phyloP scores from a whole-genome alignment of 176 grass and related monocot species.

The Paspalum vaginatum region DNA sequence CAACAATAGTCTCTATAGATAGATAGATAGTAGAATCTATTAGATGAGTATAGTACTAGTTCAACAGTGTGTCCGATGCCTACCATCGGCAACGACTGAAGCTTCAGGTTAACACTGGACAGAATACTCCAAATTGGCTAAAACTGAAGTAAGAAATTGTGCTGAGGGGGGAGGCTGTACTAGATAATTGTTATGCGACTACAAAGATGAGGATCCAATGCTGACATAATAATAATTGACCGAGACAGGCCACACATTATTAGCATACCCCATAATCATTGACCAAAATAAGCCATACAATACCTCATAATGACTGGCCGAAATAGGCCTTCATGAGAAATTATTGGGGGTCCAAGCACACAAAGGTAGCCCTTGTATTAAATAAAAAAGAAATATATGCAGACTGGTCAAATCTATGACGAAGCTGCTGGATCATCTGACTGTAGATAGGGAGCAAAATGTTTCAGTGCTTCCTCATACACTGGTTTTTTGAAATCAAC shows the following conservation, averaged over 20 bases:
- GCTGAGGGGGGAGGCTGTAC: not conserved
- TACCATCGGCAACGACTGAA: too few species aligned
- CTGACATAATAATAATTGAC: not conserved
- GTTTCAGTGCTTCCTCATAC: slow-evolving; percentile 81
- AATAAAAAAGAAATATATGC: not conserved
- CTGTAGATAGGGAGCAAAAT: slow-evolving; percentile 64
- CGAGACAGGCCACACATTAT: not conserved
- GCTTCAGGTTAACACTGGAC: not conserved
- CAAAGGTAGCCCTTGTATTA: not conserved
- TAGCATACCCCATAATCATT: not conserved
- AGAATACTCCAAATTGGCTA: not conserved
- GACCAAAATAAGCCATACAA: not conserved
- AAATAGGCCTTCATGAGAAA: not conserved
- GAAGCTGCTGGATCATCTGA: slow-evolving; percentile 58
- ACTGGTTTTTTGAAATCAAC: slow-evolving; percentile 93
- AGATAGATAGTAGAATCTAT: not conserved
- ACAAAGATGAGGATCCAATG: not conserved
- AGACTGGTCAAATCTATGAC: slow-evolving; percentile 9
- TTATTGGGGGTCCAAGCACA: slow-evolving; percentile 2
- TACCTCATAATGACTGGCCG: not conserved
- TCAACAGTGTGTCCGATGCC: not conserved
- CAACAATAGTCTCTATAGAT: not conserved
- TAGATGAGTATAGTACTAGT: not conserved
- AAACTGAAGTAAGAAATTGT: not conserved
- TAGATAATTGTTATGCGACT: not conserved